phyloP scores from a whole-genome alignment of 306 rosid genomes.

The Quercus engelmannii region DNA sequence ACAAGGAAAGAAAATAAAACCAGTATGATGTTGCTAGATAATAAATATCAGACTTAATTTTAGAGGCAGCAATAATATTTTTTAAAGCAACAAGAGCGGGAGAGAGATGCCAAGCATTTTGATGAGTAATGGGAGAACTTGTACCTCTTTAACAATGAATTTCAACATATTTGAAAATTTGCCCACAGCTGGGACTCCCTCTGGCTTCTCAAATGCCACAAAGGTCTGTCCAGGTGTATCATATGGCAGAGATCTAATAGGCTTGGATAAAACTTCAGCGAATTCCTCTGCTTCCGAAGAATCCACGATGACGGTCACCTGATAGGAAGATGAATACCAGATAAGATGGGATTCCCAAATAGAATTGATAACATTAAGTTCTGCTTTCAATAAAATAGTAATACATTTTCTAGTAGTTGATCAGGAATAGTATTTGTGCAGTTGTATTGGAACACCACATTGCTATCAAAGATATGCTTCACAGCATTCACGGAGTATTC shows the following conservation, averaged over 20 bases:
- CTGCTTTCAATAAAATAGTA: conserved; percentile 7
- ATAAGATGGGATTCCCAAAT: conserved; percentile 19
- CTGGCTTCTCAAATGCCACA: conserved; percentile 89
- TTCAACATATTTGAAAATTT: conserved; percentile 76
- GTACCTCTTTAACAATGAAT: conserved; percentile 92
- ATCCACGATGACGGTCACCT: conserved; percentile 84
- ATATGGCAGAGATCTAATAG: conserved; percentile 89
- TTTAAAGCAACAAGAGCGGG: not conserved
- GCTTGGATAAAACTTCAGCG: conserved; percentile 65
- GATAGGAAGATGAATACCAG: conserved; percentile 19
- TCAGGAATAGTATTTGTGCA: conserved; percentile 96
- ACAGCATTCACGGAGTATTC: conserved; percentile 96
- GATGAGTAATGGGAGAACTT: not conserved
- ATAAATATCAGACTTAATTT: not conserved
- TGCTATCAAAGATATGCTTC: conserved; percentile 84
- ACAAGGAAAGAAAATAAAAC: not conserved
- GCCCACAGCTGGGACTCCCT: conserved; percentile 70
- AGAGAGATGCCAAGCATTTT: not conserved
- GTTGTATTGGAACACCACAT: conserved; percentile 94
- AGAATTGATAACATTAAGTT: conserved; percentile 4
- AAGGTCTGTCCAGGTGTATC: conserved; percentile 91
- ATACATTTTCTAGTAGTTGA: conserved; percentile 88
- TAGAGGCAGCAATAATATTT: not conserved
- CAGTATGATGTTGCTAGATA: not conserved
- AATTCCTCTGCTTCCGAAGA: conserved; percentile 94